A percentile compares a stretch with the other conserved stretches of the same genome.
Evolutionary conservation across 768 basidiomycete species (phyloP).

Genomic region (Thelephora ganbajun): DNA sequence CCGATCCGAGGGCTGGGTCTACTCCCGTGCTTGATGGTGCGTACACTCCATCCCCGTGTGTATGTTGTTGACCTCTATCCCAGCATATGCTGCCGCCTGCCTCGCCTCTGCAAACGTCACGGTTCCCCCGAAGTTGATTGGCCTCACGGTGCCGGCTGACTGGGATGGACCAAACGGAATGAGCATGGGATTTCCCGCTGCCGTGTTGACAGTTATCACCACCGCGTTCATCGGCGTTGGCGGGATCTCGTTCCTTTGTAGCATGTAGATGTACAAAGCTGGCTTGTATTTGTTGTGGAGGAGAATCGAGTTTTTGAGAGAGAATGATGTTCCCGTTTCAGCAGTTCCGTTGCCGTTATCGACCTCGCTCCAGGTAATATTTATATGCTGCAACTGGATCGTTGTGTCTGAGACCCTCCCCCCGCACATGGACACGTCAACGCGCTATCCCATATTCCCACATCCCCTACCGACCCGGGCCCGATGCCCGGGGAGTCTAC

Average conservation of each 20-base stretch:
- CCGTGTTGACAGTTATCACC: slow-evolving; percentile 28
- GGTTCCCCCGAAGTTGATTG: slow-evolving; percentile 23
- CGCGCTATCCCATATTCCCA: too few species aligned
- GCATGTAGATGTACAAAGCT: slow-evolving; percentile 21
- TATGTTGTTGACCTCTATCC: slow-evolving; percentile 5
- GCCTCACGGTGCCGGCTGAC: slow-evolving; percentile 29
- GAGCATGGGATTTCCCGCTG: slow-evolving; percentile 28
- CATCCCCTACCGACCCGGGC: too few species aligned
- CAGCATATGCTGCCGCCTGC: slow-evolving; percentile 48
- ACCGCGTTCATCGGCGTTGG: slow-evolving; percentile 35
- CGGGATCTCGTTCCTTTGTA: slow-evolving; percentile 37
- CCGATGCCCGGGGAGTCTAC: too few species aligned
- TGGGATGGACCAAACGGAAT: slow-evolving; percentile 52
- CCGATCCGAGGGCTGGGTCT: slow-evolving; percentile 46
- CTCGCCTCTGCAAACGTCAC: slow-evolving; percentile 20
- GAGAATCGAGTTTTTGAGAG: too few species aligned
- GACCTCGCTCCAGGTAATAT: too few species aligned
- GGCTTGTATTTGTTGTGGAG: too few species aligned
- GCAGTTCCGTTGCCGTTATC: too few species aligned
- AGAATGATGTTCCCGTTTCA: too few species aligned
- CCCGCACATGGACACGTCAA: too few species aligned
- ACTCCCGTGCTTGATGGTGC: slow-evolving; percentile 41
- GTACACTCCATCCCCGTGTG: slow-evolving; percentile 7
- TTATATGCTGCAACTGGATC: too few species aligned
- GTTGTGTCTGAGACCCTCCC: too few species aligned